Conservation (phyloP, 2,329 filamentous ascomycete species). For the Penicillium sp. region DNA sequence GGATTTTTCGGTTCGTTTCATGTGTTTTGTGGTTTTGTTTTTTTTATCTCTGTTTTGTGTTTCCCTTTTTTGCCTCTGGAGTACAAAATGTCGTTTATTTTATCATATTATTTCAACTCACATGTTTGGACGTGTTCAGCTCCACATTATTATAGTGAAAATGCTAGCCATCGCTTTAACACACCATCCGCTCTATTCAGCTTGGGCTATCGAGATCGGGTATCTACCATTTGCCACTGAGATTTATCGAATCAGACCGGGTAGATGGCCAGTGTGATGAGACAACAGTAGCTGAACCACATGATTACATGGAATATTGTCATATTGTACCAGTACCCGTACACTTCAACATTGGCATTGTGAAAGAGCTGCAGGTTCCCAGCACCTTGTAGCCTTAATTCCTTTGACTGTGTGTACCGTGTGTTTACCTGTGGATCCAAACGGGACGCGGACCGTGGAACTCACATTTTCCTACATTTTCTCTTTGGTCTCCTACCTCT, state of each 20-base stretch:
- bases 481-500: too few relatives aligned
- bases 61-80: background rate
- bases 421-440: background rate
- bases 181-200: background rate
- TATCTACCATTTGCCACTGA: background rate
- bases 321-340: background rate
- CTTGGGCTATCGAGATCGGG: background rate
- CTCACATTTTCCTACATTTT: background rate
- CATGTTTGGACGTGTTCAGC: background rate
- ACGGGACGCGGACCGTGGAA: constrained; percentile 2
- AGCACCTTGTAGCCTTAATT: background rate
- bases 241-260: constrained; percentile 1
- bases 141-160: background rate
- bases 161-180: background rate
- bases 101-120: background rate
- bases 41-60: background rate
- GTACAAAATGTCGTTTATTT: background rate
- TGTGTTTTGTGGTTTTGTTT: background rate
- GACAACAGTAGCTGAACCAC: background rate
- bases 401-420: too few relatives aligned
- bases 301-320: background rate
- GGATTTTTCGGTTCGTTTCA: background rate
- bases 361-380: constrained; percentile 1
- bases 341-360: constrained; percentile 4
- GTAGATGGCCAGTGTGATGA: background rate